These are phyloP conservation scores for Aspergillus brunneoviolaceus DNA, from an alignment of 2,329 filamentous ascomycete genomes.

Conservation along the genomic window DNA sequence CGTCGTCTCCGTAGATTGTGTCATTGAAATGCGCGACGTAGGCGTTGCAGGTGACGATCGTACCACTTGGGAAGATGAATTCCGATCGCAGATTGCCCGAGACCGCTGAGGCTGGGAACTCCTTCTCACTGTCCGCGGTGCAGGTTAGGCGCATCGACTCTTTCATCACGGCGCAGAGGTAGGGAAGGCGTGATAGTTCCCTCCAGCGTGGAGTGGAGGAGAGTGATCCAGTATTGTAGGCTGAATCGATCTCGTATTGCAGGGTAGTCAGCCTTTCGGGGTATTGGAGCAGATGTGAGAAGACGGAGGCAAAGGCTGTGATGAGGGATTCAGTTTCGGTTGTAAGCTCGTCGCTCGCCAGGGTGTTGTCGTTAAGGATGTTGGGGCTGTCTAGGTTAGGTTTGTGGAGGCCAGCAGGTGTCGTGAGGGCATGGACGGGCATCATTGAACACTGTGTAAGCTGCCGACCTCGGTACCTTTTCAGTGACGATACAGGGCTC, in stretches of 20 bases:
- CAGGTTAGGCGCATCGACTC: constrained; percentile 16
- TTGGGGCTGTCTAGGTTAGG: not conserved
- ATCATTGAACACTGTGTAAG: not conserved
- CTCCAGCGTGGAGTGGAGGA: constrained; percentile 4
- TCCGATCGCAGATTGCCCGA: not conserved
- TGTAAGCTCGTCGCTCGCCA: not conserved
- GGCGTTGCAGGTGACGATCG: constrained; percentile 13
- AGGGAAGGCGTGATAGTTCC: constrained; percentile 9
- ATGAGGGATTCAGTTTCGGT: not conserved
- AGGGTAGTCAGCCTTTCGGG: constrained; percentile 8
- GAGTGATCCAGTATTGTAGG: not conserved
- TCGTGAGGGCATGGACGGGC: not conserved
- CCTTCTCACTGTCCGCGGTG: not conserved
- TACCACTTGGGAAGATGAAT: not conserved
- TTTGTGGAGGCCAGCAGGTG: not conserved
- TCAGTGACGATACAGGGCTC: constrained; percentile 7
- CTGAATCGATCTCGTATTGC: constrained; percentile 11
- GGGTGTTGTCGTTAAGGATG: not conserved
- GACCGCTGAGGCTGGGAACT: not conserved
- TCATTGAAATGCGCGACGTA: constrained; percentile 1
- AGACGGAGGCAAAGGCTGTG: constrained; percentile 9
- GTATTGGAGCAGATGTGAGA: constrained; percentile 8
- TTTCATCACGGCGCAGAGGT: constrained; percentile 21
- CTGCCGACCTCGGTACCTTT: constrained; percentile 1
- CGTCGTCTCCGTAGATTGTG: constrained; percentile 10